phyloP scores from a whole-genome alignment of 106 monocot species.

The Agapanthus africanus region DNA sequence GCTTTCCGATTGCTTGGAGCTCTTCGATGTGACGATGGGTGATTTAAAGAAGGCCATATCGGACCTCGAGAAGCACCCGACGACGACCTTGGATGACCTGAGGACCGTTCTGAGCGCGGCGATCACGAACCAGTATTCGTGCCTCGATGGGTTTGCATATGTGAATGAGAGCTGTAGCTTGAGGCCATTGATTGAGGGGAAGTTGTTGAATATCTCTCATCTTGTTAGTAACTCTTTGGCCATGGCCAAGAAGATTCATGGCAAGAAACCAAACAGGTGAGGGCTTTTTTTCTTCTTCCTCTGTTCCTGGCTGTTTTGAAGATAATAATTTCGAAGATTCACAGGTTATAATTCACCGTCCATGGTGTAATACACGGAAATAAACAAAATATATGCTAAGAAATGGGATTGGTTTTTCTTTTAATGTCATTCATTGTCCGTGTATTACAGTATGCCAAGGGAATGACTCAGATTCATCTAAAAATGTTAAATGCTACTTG shows the following conservation, averaged over 20 bases:
- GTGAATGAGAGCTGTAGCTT: slow-evolving; percentile 17
- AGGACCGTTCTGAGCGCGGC: slow-evolving; percentile 66
- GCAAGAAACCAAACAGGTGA: not conserved
- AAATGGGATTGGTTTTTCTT: too few species aligned
- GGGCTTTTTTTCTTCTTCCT: too few species aligned
- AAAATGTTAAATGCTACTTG: too few species aligned
- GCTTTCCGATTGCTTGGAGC: slow-evolving; percentile 71
- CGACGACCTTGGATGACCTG: slow-evolving; percentile 24
- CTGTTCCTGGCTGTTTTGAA: too few species aligned
- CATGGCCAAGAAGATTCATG: slow-evolving; percentile 52
- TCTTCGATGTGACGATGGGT: slow-evolving; percentile 53
- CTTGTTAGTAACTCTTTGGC: slow-evolving; percentile 77
- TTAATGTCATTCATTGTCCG: too few species aligned
- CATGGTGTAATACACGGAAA: too few species aligned
- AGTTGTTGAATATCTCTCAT: slow-evolving; percentile 34
- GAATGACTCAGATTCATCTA: too few species aligned
- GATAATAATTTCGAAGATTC: too few species aligned
- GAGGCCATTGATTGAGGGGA: slow-evolving; percentile 20
- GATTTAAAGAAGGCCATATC: slow-evolving; percentile 23
- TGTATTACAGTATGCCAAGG: too few species aligned
- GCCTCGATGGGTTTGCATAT: slow-evolving; percentile 70
- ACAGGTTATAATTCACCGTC: too few species aligned
- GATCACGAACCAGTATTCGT: slow-evolving; percentile 84
- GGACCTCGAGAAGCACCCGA: slow-evolving; percentile 22
- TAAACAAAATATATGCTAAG: too few species aligned